Conservation (phyloP, 495 filamentous ascomycete genomes). For the Diplogelasinospora grovesii region DNA sequence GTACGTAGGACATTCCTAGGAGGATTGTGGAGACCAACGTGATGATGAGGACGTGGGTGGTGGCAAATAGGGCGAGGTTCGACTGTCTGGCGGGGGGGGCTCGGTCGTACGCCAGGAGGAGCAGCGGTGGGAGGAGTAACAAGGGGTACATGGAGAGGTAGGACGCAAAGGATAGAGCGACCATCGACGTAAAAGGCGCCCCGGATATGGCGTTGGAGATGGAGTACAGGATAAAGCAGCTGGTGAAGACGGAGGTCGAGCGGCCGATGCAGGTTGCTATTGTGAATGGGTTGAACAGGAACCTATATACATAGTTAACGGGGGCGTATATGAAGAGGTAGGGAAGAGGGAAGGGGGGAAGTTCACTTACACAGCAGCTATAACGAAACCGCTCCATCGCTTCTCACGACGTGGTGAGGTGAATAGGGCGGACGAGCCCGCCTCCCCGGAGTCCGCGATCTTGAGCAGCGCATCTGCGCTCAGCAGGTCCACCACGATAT, state of each 20-base stretch:
- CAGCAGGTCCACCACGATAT: conserved; percentile 72
- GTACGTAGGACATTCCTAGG: conserved; percentile 61
- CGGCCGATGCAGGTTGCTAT: conserved; percentile 89
- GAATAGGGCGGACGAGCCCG: conserved; percentile 63
- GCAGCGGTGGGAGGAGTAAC: conserved; percentile 74
- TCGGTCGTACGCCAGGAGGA: conserved; percentile 75
- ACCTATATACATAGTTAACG: conserved; percentile 55
- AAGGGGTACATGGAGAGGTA: conserved; percentile 91
- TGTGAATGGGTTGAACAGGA: conserved; percentile 92
- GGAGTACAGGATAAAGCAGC: conserved; percentile 77
- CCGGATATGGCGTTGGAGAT: conserved; percentile 76
- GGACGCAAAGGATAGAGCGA: conserved; percentile 76
- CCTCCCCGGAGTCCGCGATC: conserved; percentile 78
- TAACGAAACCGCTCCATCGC: conserved; percentile 65
- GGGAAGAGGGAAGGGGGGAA: background rate
- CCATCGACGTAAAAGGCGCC: conserved; percentile 66
- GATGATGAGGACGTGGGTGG: conserved; percentile 43
- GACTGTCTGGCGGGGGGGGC: conserved; percentile 30
- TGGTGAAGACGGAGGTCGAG: conserved; percentile 85
- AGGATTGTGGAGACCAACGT: conserved; percentile 45
- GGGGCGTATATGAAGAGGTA: background rate
- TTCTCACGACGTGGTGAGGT: conserved; percentile 71
- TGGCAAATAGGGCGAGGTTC: conserved; percentile 40
- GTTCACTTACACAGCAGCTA: conserved; percentile 67
- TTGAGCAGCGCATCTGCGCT: conserved; percentile 75